Conservation (phyloP, 1,284 basidiomycete species). For the Albatrellus sp. region DNA sequence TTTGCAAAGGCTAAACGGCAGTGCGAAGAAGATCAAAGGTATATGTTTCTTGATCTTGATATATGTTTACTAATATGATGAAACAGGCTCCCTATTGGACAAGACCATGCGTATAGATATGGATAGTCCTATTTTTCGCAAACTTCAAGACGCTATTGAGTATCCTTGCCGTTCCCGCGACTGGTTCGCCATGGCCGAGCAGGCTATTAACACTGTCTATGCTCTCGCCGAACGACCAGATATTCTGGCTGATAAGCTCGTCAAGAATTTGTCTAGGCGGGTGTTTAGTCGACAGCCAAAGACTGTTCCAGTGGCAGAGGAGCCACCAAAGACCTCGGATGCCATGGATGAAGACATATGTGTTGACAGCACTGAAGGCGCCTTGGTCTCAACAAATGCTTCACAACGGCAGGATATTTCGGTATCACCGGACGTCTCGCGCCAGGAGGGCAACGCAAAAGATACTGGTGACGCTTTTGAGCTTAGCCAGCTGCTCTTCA, state of each 20-base stretch:
- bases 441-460: slow-evolving; percentile 21
- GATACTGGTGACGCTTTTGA: slow-evolving; percentile 74
- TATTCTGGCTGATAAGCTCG: slow-evolving; percentile 67
- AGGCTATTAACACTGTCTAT: slow-evolving; percentile 94
- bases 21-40: slow-evolving; percentile 96
- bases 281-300: slow-evolving; percentile 41
- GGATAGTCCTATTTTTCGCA: slow-evolving; percentile 79
- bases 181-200: slow-evolving; percentile 95
- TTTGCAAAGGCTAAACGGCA: slow-evolving; percentile 84
- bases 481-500: slow-evolving; percentile 85
- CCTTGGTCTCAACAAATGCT: too few species aligned
- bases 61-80: background rate
- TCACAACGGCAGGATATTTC: slow-evolving; percentile 4
- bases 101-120: slow-evolving; percentile 82
- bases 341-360: slow-evolving; percentile 41
- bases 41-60: slow-evolving; percentile 8
- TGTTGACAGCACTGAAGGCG: slow-evolving; percentile 11
- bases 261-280: slow-evolving; percentile 68
- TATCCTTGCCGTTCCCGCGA: slow-evolving; percentile 73
- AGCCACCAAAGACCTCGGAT: slow-evolving; percentile 23
- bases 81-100: slow-evolving; percentile 72
- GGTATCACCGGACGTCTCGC: slow-evolving; percentile 1
- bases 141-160: slow-evolving; percentile 71
- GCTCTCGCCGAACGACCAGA: slow-evolving; percentile 92
- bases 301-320: background rate